Conservation (phyloP, 306 rosid genomes). For the Cicer chorassanicum region DNA sequence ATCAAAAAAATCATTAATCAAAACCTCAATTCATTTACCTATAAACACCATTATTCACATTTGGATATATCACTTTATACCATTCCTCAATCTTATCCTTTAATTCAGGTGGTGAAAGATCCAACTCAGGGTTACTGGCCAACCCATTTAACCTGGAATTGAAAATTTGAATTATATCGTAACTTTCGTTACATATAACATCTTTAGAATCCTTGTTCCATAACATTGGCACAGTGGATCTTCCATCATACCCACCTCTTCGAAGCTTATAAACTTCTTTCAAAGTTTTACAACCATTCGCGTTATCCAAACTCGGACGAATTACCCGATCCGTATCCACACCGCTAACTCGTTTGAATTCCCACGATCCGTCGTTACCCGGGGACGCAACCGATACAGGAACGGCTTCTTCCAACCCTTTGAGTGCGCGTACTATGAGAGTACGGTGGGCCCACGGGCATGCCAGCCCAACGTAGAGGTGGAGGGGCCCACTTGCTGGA, state of each 20-base stretch:
- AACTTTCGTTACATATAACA: constrained; percentile 85
- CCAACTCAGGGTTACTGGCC: constrained; percentile 66
- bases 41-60: constrained; percentile 89
- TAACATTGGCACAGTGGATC: constrained; percentile 84
- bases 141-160: constrained; percentile 70
- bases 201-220: constrained; percentile 63
- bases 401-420: constrained; percentile 76
- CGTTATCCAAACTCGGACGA: constrained; percentile 62
- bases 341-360: constrained; percentile 47
- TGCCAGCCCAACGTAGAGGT: constrained; percentile 83
- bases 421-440: constrained; percentile 79
- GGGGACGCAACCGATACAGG: constrained; percentile 77
- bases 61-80: constrained; percentile 76
- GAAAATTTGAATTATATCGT: constrained; percentile 68
- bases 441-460: constrained; percentile 99
- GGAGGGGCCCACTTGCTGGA: constrained; percentile 44
- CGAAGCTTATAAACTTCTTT: constrained; percentile 70
- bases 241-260: constrained; percentile 72
- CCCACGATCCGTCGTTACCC: constrained; percentile 86
- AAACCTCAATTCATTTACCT: constrained; percentile 52
- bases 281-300: constrained; percentile 64
- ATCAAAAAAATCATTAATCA: not conserved
- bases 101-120: constrained; percentile 70
- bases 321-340: constrained; percentile 31
- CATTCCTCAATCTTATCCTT: constrained; percentile 73